Base-by-base conservation (phyloP, 805 yeast species). In the Phaffomyces thermotolerans region DNA sequence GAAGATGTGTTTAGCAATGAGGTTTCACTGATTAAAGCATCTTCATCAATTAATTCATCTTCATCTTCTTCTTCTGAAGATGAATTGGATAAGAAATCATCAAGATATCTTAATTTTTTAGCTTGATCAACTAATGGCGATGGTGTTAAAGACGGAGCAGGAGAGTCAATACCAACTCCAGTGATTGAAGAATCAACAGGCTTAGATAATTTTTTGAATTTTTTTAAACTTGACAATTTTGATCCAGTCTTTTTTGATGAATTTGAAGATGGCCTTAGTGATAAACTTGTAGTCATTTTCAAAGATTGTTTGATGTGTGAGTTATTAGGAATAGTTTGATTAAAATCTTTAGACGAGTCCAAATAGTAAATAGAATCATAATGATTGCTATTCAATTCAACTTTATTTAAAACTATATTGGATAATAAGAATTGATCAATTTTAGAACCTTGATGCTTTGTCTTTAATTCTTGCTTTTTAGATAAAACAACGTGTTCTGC, bases 1-100 rank as follows among this genome's bases (percentile, higher is more conserved):
- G 59, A 55, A 23, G 76, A 68, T 39, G 79, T 65, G 48, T 71
- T 67, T 34, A 58, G 48, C 8, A 53, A 47, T 13, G 48, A 43
- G 22, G 59, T 53, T 25, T 46, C 50, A 6, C 18, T 37, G 2
- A 75, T 58, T 30, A 74, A 58, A 36, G 62, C 68, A 39, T 71
- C 57, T 50, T 72, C 76, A 46, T 69, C 56, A 15, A 59, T 60
- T 20, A 61, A 44, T 24, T 57, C 63, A 23, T 57, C 60, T 10
- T 56, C 58, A 15, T 54, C 59, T 3, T 54, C 52, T 20, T 50
- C 54, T 23, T 51, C 56, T 17, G 53, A 46, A 8, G 48, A 45
- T 8, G 45, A 45, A 4, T n/a, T 25, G 15, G 39, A 37, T 23
- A 34, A 31, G 6, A 37, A 40, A 31, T 43, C 48, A 27, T 44